Conservation (phyloP, 176 grass and related monocot species). For the Miscanthus lutarioriparius region DNA sequence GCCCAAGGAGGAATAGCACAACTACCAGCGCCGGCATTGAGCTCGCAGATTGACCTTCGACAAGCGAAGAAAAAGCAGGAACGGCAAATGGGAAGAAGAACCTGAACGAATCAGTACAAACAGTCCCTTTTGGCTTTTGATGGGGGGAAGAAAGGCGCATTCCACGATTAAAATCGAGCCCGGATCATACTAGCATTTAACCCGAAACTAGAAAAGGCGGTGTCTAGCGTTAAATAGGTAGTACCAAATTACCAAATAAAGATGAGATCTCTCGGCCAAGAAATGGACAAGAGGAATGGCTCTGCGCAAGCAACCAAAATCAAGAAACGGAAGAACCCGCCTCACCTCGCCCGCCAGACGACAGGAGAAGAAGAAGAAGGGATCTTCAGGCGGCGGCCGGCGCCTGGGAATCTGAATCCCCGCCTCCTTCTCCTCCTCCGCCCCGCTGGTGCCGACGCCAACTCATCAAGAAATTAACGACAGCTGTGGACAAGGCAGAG, state of each 20-base stretch:
- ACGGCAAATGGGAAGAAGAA: not conserved
- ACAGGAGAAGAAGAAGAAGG: not conserved
- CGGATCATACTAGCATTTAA: constrained; percentile 23
- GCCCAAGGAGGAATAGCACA: constrained; percentile 43
- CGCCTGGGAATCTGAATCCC: constrained; percentile 15
- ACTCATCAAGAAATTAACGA: constrained; percentile 33
- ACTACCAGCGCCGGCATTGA: constrained; percentile 54
- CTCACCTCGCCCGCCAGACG: not conserved
- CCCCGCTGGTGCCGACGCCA: not conserved
- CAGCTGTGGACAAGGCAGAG: not conserved
- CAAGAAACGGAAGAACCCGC: constrained; percentile 12
- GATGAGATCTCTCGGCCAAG: constrained; percentile 34
- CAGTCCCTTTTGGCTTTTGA: constrained; percentile 4
- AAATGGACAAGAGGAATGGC: not conserved
- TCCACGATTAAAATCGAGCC: not conserved
- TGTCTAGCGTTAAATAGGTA: not conserved
- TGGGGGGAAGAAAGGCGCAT: not conserved
- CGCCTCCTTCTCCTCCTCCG: not conserved
- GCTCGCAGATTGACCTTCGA: constrained; percentile 39
- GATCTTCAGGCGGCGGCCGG: constrained; percentile 46
- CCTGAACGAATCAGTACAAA: constrained; percentile 25
- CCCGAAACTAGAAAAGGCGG: not conserved
- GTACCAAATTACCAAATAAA: not conserved
- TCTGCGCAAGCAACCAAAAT: constrained; percentile 27
- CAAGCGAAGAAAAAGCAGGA: constrained; percentile 11